phyloP scores from a whole-genome alignment of 371 early-diverging fungal genomes.

The Mortierella sp. region DNA sequence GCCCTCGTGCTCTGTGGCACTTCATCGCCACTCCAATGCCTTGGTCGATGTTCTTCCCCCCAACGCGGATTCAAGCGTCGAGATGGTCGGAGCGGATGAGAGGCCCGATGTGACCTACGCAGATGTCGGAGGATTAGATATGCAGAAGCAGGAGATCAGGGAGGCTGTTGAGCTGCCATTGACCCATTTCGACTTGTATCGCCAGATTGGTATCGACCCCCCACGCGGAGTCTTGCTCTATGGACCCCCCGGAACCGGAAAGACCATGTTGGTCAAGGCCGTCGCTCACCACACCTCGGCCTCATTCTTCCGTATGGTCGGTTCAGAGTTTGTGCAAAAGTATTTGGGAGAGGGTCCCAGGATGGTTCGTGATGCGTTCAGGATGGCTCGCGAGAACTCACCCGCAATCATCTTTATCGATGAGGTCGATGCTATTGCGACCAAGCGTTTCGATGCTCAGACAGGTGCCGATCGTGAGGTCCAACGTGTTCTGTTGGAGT shows the following conservation, averaged over 20 bases:
- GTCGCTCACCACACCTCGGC: slow-evolving; percentile 99
- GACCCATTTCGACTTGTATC: slow-evolving; percentile 99
- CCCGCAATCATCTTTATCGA: slow-evolving; percentile 99
- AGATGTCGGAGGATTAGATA: slow-evolving; percentile 99
- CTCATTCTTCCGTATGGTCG: slow-evolving; percentile 98
- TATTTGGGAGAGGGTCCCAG: slow-evolving; percentile 99
- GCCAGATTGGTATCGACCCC: slow-evolving; percentile 99
- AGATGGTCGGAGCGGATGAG: slow-evolving; percentile 96
- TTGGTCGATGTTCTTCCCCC: slow-evolving; percentile 98
- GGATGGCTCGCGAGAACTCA: slow-evolving; percentile 98
- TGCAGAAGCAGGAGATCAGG: slow-evolving; percentile 99
- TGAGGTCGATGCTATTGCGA: slow-evolving; percentile 99
- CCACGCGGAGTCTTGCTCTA: slow-evolving; percentile 99
- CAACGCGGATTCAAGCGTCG: slow-evolving; percentile 97
- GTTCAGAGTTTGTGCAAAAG: slow-evolving; percentile 99
- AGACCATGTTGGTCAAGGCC: slow-evolving; percentile 99
- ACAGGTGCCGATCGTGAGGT: slow-evolving; percentile 99
- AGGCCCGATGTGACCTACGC: slow-evolving; percentile 97
- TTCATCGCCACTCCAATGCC: slow-evolving; percentile 99
- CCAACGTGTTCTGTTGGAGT: slow-evolving; percentile 98
- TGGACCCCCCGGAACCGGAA: slow-evolving; percentile 98
- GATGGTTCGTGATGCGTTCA: slow-evolving; percentile 99
- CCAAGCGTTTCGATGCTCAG: slow-evolving; percentile 99
- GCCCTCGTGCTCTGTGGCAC: slow-evolving; percentile 97
- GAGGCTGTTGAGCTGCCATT: slow-evolving; percentile 99